Evolutionary conservation across 2,329 filamentous ascomycete species (phyloP), one percentile per base, ranked within the genome.

Genomic region (Lachnellula arida): DNA sequence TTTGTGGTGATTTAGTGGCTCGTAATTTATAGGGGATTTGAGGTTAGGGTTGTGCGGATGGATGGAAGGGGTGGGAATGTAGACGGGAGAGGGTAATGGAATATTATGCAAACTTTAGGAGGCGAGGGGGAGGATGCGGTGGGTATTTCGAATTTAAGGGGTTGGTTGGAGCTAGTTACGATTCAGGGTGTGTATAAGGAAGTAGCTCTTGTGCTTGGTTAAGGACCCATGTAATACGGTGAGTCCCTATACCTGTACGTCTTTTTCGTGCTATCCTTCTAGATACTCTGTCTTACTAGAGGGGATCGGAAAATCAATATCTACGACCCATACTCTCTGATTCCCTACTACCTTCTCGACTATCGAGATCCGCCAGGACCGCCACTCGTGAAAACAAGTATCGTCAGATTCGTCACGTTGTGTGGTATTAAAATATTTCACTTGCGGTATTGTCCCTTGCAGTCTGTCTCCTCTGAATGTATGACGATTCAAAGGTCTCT

Each of bases 291-390:
- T 25, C 4, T 6, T 7, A 5, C 4, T 4, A 7, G 25, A 5
- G n/a, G n/a, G n/a, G n/a, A n/a, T n/a, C 25, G 25, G 5, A 25
- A 6, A 4, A 4, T 25, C 43, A 5, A 60, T 57, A 34, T 57
- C 57, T 35, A 60, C 25, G 4, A 53, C 39, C 57, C 55, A 60
- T 9, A 49, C 43, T 17, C 19, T 55, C 25, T 51, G 47, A 3
- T 51, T 40, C 8, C 39, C 49, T 7, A 57, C 39, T 3, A 49
- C 43, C 9, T 49, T 44, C n/a, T 53, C 49, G 12, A 28, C 28
- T 37, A 60, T 58, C 5, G 51, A 57, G 15, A 60, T 46, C 7
- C 49, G n/a, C n/a, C n/a, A n/a, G n/a, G n/a, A n/a, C n/a, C n/a
- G n/a, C n/a, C n/a, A n/a, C n/a, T n/a, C n/a, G n/a, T n/a, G n/a